A percentile compares a stretch with the other conserved stretches of the same genome.
Conservation (phyloP, 306 rosid species). For the Rubus idaeus region DNA sequence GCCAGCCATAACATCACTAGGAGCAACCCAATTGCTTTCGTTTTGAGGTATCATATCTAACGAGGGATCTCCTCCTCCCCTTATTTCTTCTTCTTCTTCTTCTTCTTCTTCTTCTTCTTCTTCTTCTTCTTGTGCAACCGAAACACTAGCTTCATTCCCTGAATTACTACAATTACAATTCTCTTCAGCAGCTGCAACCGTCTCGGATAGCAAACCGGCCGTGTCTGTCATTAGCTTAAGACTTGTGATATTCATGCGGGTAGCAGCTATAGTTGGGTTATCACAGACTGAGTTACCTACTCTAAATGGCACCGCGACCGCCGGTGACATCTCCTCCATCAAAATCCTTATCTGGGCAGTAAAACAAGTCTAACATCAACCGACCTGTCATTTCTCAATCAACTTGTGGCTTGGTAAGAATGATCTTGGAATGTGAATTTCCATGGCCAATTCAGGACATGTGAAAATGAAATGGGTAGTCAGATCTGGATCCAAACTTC, state of each 20-base stretch:
- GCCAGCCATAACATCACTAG: conserved; percentile 32
- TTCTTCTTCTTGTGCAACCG: no score
- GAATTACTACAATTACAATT: conserved; percentile 42
- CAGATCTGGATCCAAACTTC: conserved; percentile 83
- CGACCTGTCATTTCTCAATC: conserved; percentile 68
- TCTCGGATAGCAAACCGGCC: conserved; percentile 51
- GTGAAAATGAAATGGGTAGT: conserved; percentile 47
- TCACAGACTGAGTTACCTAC: conserved; percentile 81
- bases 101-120: no score
- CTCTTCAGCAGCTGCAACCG: conserved; percentile 48
- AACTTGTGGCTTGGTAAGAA: conserved; percentile 51
- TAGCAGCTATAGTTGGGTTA: conserved; percentile 54
- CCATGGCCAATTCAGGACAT: conserved; percentile 55
- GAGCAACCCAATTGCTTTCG: conserved; percentile 35
- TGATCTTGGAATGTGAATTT: conserved; percentile 50
- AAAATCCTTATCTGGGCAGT: conserved; percentile 54
- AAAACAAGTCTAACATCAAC: conserved; percentile 53
- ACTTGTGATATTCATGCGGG: conserved; percentile 63
- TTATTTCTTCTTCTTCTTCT: conserved; percentile 44
- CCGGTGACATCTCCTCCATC: conserved; percentile 79
- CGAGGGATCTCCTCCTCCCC: conserved; percentile 31
- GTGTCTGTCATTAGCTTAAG: conserved; percentile 70
- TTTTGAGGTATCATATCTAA: conserved; percentile 52
- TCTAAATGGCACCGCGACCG: conserved; percentile 62
- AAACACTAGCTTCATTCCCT: conserved; percentile 44